phyloP scores from a whole-genome alignment of 305 asterid species.

The Fraxinus ornus region DNA sequence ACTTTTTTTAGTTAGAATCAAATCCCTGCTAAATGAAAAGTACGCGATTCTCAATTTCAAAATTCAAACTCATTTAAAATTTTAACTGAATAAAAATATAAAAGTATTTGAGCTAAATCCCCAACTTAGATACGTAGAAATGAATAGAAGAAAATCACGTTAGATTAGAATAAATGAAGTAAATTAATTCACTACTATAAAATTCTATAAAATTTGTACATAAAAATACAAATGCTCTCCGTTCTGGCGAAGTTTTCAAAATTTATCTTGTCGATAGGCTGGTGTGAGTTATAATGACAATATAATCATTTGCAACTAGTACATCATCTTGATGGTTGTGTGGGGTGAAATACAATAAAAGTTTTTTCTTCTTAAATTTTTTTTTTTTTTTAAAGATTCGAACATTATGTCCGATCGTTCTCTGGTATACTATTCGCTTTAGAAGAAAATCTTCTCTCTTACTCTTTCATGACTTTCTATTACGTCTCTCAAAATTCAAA shows the following conservation, averaged over 20 bases:
- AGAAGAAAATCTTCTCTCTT: no score
- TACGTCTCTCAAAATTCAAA: no score
- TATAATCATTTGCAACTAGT: background rate
- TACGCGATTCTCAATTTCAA: background rate
- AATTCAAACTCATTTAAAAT: background rate
- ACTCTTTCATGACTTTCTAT: no score
- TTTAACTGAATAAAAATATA: background rate
- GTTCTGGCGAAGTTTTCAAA: background rate
- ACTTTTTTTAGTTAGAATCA: background rate
- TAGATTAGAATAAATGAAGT: background rate
- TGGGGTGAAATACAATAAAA: no score
- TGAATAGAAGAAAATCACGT: background rate
- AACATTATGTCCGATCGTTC: no score
- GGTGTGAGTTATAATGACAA: background rate
- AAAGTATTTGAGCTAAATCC: background rate
- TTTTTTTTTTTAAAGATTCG: no score
- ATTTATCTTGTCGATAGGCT: background rate
- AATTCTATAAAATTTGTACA: background rate
- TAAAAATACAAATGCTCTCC: background rate
- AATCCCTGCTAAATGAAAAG: background rate
- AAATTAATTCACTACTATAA: background rate
- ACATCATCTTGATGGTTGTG: background rate
- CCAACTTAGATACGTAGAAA: background rate
- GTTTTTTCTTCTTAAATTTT: no score
- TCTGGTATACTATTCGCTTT: no score